These are phyloP conservation scores for Cordia subcordata DNA, from an alignment of 257 asterid genomes.

Conservation along the genomic window DNA sequence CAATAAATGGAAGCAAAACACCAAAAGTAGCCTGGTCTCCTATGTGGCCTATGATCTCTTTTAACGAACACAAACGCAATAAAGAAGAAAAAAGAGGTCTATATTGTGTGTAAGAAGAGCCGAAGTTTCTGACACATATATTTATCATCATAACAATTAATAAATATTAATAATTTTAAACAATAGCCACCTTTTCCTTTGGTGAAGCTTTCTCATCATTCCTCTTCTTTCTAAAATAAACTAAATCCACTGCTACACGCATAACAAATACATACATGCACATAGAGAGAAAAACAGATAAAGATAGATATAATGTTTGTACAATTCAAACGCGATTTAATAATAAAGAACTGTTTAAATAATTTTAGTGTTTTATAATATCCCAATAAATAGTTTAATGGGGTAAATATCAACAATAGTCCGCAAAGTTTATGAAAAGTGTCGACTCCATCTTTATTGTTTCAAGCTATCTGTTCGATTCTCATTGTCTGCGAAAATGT, in stretches of 20 bases:
- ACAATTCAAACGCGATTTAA: no score
- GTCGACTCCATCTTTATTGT: no score
- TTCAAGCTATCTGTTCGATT: no score
- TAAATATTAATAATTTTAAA: constrained; percentile 11
- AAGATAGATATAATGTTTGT: no score
- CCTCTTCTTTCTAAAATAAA: constrained; percentile 7
- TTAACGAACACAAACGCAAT: constrained; percentile 34
- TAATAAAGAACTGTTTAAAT: no score
- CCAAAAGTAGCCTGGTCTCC: constrained; percentile 31
- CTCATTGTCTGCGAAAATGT: no score
- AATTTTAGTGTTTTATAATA: no score
- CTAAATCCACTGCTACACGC: constrained; percentile 1
- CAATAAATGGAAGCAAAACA: constrained; percentile 47
- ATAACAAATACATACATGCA: background rate
- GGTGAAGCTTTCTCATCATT: constrained; percentile 12
- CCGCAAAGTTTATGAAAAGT: no score
- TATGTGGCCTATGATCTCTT: constrained; percentile 34
- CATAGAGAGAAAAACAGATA: background rate
- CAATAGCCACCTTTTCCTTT: constrained; percentile 16
- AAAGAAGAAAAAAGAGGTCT: constrained; percentile 17
- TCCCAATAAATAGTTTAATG: no score
- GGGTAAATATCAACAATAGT: no score
- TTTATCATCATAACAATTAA: constrained; percentile 13
- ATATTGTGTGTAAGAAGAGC: constrained; percentile 25
- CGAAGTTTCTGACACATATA: constrained; percentile 44